phyloP scores from a whole-genome alignment of 2,329 filamentous ascomycete genomes.

The Dactylellina drechsleri region DNA sequence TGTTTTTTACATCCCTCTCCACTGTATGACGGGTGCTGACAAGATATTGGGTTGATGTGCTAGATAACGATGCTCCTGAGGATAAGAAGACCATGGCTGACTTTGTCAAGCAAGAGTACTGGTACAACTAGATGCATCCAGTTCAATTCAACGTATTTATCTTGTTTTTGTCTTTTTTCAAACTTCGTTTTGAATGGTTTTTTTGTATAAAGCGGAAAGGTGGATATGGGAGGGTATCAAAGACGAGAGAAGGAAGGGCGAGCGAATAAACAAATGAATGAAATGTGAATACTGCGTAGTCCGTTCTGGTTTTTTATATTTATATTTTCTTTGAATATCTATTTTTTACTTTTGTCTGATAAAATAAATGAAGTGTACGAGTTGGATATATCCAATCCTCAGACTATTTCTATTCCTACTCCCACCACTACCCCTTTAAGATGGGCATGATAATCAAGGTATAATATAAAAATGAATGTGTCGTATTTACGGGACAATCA shows the following conservation, averaged over 20 bases:
- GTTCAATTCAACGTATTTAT: neutral
- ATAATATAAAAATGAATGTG: constrained; percentile 24
- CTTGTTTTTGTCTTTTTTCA: neutral
- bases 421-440: too few species aligned
- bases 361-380: constrained; percentile 47
- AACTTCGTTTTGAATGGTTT: constrained; percentile 3
- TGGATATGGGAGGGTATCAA: neutral
- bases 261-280: constrained; percentile 10
- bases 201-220: constrained; percentile 43
- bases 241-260: constrained; percentile 1
- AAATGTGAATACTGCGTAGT: constrained; percentile 35
- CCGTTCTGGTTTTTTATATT: constrained; percentile 20
- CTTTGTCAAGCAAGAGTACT: constrained; percentile 94
- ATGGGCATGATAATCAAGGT: neutral
- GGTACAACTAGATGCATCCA: constrained; percentile 66
- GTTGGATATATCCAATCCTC: neutral
- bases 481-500: constrained; percentile 56
- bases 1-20: constrained; percentile 59
- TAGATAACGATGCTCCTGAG: constrained; percentile 67
- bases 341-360: constrained; percentile 35
- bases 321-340: constrained; percentile 13
- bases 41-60: neutral
- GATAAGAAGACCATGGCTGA: constrained; percentile 98
- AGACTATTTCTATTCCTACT: too few species aligned
- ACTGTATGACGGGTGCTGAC: constrained; percentile 8